Base-by-base conservation (phyloP, 192 early-diverging fungal genomes). In the Funneliformis mosseae region DNA sequence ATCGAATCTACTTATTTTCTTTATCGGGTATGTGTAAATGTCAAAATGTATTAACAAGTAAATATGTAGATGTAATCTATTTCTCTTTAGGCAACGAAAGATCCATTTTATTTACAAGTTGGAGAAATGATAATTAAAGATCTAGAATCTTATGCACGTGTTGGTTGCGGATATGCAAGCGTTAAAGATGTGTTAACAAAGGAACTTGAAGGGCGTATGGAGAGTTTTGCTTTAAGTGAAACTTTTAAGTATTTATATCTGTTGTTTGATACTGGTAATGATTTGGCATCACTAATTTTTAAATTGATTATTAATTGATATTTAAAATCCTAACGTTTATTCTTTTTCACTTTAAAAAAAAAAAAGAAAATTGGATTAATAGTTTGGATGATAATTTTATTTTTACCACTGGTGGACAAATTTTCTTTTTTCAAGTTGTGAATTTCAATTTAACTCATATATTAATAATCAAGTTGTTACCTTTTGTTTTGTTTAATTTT, bases 201-300 rank as follows among this genome's bases (percentile, higher is more conserved):
- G 72, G 81, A 83, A 8, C 80, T 91, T 1, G 95, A 97, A 42
- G 95, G 94, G 50, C 85, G 97, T 8, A 97, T 99, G 96, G 97
- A 99, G 77, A 96, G 95, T 78, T 99, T 98, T 86, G 90, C 94
- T 25, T 83, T 99, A 8, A 95, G 94, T 67, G 97, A 99, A 84
- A 98, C 97, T 1, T 88, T 99, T 70, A 99, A 99, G 82, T 99
- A 99, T 81, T 88, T 99, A n/a, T 99, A 93, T 82, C 83, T 99
- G n/a, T 88, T 99, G 38, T 99, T 98, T 89, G 96, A 96, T 75
- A 83, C 85, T 62, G 92, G 93, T 90, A 85, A 86, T 55, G 7
- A 55, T 55, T 55, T 55, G 50, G 4, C 50, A 21, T 10, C 50
- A 21, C 9, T 45, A 7, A 55, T 18, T 21, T 18, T 55, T 55